Percentiles rank a stretch among this genome's conserved stretches.
Evolutionary conservation across 106 monocot species (phyloP).

Genomic region (Ottelia alismoides): DNA sequence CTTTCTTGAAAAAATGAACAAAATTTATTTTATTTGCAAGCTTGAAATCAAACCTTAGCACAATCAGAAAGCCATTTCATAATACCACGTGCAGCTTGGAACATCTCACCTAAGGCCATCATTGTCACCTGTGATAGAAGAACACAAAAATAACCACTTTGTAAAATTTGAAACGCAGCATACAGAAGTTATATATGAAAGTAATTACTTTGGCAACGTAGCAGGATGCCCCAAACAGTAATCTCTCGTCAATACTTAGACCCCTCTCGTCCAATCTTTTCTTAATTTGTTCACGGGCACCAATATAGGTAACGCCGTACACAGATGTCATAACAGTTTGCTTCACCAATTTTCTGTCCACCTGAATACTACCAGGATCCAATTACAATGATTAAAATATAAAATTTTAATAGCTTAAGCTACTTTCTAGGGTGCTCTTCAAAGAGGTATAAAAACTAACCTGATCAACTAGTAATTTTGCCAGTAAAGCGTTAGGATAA

Average conservation of each 20-base stretch:
- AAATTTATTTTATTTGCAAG: too few species aligned
- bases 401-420: too few species aligned
- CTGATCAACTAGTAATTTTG: constrained; percentile 74
- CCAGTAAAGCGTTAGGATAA: constrained; percentile 51
- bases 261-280: constrained; percentile 74
- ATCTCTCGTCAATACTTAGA: constrained; percentile 51
- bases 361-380: constrained; percentile 66
- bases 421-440: too few species aligned
- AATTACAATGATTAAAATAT: constrained; percentile 19
- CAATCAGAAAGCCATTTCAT: constrained; percentile 87
- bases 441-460: constrained; percentile 29
- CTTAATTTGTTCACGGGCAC: constrained; percentile 85
- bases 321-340: constrained; percentile 98
- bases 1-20: too few species aligned
- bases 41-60: constrained; percentile 68
- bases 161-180: neutral
- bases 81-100: constrained; percentile 77
- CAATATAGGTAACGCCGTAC: constrained; percentile 93
- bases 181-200: neutral
- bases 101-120: constrained; percentile 80
- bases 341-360: constrained; percentile 87
- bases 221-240: constrained; percentile 65
- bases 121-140: constrained; percentile 46
- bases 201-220: constrained; percentile 73
- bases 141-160: neutral